Conservation (phyloP, 257 asterid genomes). For the Solanum sejunctum region DNA sequence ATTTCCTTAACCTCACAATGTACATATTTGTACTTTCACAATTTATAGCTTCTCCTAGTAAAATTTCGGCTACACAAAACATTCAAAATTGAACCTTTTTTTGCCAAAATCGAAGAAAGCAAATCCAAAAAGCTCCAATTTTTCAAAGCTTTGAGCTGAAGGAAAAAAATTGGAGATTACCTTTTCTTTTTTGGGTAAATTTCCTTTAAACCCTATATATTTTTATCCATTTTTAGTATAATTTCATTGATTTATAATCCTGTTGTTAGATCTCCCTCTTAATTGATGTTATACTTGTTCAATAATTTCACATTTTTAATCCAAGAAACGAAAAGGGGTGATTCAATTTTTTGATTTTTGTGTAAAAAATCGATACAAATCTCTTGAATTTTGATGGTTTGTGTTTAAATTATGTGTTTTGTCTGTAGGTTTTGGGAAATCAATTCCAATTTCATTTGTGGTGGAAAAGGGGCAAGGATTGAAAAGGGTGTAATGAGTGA, state of each 20-base stretch:
- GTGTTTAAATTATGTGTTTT: background rate
- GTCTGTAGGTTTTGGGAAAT: constrained; percentile 1
- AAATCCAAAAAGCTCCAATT: background rate
- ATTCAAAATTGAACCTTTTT: no score
- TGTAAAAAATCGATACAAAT: background rate
- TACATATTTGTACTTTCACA: background rate
- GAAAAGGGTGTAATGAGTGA: constrained; percentile 36
- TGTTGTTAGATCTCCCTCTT: background rate
- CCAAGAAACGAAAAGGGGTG: constrained; percentile 1
- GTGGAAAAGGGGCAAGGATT: constrained; percentile 7
- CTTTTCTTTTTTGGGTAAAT: background rate
- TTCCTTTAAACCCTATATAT: background rate
- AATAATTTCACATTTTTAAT: background rate
- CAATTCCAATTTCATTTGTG: background rate
- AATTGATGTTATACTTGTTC: background rate
- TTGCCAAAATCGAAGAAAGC: background rate
- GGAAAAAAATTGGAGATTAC: background rate
- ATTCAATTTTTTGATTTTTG: constrained; percentile 11
- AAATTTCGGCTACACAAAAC: background rate
- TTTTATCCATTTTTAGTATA: background rate
- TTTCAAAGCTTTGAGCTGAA: background rate
- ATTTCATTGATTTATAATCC: background rate
- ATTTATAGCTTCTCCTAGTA: background rate
- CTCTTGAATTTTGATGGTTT: background rate
- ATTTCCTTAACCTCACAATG: background rate